A percentile compares a stretch with the other conserved stretches of the same genome.
phyloP scores from a whole-genome alignment of 2,329 filamentous ascomycete species.

The Trichocomaceae sp. region DNA sequence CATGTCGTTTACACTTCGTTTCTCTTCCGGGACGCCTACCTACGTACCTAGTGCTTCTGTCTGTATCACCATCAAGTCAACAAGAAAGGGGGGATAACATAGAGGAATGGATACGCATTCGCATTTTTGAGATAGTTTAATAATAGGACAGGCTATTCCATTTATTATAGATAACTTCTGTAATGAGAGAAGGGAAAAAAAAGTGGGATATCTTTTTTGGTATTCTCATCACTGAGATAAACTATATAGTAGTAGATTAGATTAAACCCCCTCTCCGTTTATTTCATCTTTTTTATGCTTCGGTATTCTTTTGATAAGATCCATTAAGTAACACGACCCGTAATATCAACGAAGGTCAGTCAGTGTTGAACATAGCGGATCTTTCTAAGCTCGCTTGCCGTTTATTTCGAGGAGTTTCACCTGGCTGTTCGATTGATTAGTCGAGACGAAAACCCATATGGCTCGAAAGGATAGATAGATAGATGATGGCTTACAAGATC shows the following conservation, averaged over 20 bases:
- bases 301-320: neutral
- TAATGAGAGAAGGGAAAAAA: neutral
- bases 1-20: too few species aligned
- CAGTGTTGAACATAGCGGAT: too few species aligned
- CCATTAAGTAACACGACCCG: neutral
- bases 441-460: neutral
- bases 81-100: neutral
- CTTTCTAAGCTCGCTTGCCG: constrained; percentile 19
- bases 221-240: neutral
- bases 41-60: neutral
- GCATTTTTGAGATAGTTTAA: too few species aligned
- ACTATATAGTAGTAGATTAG: neutral
- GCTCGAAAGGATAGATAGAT: neutral
- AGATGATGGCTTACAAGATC: constrained; percentile 63
- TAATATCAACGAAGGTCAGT: too few species aligned
- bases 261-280: neutral
- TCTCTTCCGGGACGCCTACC: too few species aligned
- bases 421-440: constrained; percentile 44
- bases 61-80: neutral
- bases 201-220: neutral
- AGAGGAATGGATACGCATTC: too few species aligned
- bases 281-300: neutral
- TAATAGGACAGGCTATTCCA: too few species aligned
- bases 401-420: constrained; percentile 62
- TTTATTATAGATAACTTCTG: neutral